Evolutionary conservation across 345 rosid genomes (phyloP), one percentile per base, ranked within the genome.

Genomic region (Ricinus communis): DNA sequence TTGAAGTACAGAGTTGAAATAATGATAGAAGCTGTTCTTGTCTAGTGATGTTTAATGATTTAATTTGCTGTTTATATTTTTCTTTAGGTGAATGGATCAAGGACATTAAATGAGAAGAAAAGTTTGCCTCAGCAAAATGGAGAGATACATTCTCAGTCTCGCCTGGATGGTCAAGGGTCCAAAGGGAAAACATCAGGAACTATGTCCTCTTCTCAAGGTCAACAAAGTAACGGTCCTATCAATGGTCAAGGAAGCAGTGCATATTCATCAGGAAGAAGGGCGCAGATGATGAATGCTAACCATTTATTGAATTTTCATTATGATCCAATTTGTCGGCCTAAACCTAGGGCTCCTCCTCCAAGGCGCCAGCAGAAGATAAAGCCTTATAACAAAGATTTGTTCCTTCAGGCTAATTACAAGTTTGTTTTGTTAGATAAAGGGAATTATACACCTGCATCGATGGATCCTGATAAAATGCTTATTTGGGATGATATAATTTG

Each of bases 341-440:
- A 88, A 40, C 74, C 73, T 25, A 82, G 93, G 67, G 77, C 93
- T 68, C 96, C 81, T 36, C 87, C 91, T 68, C 96, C 89, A 51
- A 82, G 93, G 77, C 85, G 89, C 76, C 85, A 70, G 64, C 79
- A 74, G 41, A 92, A 86, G 83, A 76, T 84, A 74, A 90, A 80
- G 83, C 96, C 99, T 57, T 95, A 88, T 67, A 92, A 89, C 79
- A 95, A 81, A 76, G 99, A 92, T 80, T 65, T 95, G 74, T 95
- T 95, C 84, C 92, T 95, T 73, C 89, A 95, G 78, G 98, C 99
- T 28, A 95, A 95, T 82, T 95, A 85, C 86, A 92, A 89, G 86
- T 95, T 92, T 80, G 93, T 95, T 82, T 80, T 92, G 74, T 82
- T 95, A 71, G 91, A 92, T 68, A 86, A 92, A 0, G 97, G 90